A percentile compares a stretch with the other conserved stretches of the same genome.
Evolutionary conservation across 768 basidiomycete genomes (phyloP).

Genomic region (Crepidotus variabilis): DNA sequence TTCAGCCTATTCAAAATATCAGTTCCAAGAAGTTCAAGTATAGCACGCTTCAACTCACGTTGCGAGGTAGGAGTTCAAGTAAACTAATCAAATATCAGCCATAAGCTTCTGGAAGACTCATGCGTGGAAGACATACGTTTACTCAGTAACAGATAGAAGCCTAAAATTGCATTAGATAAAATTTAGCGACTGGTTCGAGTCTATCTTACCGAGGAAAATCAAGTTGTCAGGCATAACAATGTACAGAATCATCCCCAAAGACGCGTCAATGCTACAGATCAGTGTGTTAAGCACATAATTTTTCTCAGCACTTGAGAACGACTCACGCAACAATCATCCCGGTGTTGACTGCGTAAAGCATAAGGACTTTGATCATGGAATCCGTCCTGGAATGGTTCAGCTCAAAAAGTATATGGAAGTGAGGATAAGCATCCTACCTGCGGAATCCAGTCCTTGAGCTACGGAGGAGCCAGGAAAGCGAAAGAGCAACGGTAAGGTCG

Average conservation of each 20-base stretch:
- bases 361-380: conserved; percentile 41
- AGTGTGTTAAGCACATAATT: not conserved
- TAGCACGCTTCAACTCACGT: not conserved
- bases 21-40: not conserved
- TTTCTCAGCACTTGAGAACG: not conserved
- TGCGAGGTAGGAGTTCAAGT: conserved; percentile 3
- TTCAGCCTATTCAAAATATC: not conserved
- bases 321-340: conserved; percentile 43
- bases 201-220: conserved; percentile 32
- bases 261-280: conserved; percentile 1
- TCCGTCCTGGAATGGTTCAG: conserved; percentile 37
- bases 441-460: conserved; percentile 48
- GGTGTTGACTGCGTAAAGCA: conserved; percentile 53
- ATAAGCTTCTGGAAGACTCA: not conserved
- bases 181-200: conserved; percentile 39
- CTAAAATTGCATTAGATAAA: not conserved
- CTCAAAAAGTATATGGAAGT: not conserved
- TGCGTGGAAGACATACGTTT: not conserved
- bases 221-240: conserved; percentile 6
- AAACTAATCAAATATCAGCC: not conserved
- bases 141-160: conserved; percentile 4
- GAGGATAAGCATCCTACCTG: conserved; percentile 23
- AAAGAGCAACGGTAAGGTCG: conserved; percentile 47
- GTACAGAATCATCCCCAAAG: conserved; percentile 4
- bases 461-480: conserved; percentile 46